Evolutionary conservation across 2,329 filamentous ascomycete species (phyloP).

Genomic region (Graphilbum fragrans): DNA sequence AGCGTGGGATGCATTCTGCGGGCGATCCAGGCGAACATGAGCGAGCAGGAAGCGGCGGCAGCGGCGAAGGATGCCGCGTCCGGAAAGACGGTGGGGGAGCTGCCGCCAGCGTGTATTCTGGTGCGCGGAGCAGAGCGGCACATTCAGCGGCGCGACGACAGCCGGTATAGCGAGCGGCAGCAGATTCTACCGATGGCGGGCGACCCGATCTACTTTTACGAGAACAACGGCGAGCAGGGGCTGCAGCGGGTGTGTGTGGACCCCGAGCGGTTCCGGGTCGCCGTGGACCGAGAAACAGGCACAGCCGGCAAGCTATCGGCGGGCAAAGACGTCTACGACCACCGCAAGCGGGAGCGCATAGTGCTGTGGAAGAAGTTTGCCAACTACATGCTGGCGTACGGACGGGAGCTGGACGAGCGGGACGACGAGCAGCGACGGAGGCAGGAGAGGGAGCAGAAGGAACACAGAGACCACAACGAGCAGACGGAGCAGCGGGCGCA

Average conservation of each 20-base stretch:
- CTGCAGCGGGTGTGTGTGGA: slow-evolving; percentile 52
- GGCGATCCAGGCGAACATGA: slow-evolving; percentile 28
- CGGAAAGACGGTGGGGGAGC: slow-evolving; percentile 25
- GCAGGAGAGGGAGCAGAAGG: not conserved
- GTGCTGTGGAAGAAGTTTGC: slow-evolving; percentile 63
- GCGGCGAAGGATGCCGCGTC: not conserved
- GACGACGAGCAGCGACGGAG: slow-evolving; percentile 19
- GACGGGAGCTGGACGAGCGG: slow-evolving; percentile 48
- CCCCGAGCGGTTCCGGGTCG: slow-evolving; percentile 46
- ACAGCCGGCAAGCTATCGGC: slow-evolving; percentile 47
- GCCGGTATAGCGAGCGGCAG: slow-evolving; percentile 40
- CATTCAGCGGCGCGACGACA: slow-evolving; percentile 48
- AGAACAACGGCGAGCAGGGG: slow-evolving; percentile 54
- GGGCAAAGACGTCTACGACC: slow-evolving; percentile 53
- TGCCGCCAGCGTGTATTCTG: slow-evolving; percentile 60
- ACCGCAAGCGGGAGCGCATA: slow-evolving; percentile 52
- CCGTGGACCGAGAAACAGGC: slow-evolving; percentile 39
- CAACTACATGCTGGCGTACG: slow-evolving; percentile 64
- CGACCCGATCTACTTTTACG: slow-evolving; percentile 56
- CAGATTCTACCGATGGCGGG: slow-evolving; percentile 48
- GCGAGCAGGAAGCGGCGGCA: not conserved
- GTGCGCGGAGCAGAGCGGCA: slow-evolving; percentile 61
- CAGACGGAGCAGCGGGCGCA: slow-evolving; percentile 8
- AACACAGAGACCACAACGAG: slow-evolving; percentile 15
- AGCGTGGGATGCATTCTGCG: slow-evolving; percentile 61